Percentiles rank a stretch among this genome's conserved stretches.
These are phyloP conservation scores for Onygenales sp. DNA, from an alignment of 2,329 filamentous ascomycete genomes.

Conservation along the genomic window DNA sequence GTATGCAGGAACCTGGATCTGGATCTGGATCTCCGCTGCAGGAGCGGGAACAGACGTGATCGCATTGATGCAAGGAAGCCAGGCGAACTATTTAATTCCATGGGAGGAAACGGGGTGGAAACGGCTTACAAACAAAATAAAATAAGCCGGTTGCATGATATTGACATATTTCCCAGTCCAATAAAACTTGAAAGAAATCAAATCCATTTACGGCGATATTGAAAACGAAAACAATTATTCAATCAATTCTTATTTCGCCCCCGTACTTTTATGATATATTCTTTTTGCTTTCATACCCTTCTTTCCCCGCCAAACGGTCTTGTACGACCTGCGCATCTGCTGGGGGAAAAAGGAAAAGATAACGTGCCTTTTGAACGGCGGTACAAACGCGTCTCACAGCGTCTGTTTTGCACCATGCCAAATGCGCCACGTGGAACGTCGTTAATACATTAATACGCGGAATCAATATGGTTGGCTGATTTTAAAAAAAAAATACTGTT, in stretches of 20 bases:
- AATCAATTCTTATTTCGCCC: neutral
- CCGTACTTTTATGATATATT: no score
- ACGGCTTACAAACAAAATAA: no score
- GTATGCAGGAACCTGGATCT: neutral
- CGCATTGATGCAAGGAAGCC: neutral
- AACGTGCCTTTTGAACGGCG: neutral
- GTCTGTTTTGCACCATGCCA: neutral
- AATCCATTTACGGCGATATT: no score
- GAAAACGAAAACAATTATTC: neutral
- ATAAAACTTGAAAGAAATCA: no score
- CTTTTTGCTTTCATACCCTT: neutral
- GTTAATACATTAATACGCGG: no score
- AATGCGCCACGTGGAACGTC: neutral
- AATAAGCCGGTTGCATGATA: no score
- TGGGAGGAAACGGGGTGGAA: no score
- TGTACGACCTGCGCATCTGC: neutral
- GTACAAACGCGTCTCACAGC: constrained; percentile 1
- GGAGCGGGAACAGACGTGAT: neutral
- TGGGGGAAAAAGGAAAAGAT: neutral
- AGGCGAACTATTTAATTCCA: no score
- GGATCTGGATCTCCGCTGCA: neutral
- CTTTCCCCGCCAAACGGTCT: neutral
- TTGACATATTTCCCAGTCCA: no score
- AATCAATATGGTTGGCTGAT: no score
- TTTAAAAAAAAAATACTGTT: no score